A percentile compares a stretch with the other conserved stretches of the same genome.
Evolutionary conservation across 2,329 filamentous ascomycete species (phyloP).

Genomic region (Conoideocrella luteorostrata): DNA sequence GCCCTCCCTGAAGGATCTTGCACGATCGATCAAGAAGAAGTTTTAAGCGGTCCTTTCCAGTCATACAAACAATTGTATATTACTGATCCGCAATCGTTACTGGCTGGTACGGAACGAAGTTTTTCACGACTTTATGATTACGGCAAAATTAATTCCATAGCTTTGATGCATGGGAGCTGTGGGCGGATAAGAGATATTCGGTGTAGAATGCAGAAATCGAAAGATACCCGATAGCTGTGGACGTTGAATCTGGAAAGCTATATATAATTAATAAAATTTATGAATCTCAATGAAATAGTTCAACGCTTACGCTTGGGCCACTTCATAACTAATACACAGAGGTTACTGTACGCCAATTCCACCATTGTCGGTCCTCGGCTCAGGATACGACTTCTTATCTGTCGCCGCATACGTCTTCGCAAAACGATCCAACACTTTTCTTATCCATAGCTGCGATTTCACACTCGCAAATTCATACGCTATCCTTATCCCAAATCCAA

Average conservation of each 20-base stretch:
- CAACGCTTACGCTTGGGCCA: too few species aligned
- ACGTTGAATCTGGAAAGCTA: too few species aligned
- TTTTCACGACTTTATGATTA: slow-evolving; percentile 9
- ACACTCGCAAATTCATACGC: slow-evolving; percentile 31
- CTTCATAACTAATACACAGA: too few species aligned
- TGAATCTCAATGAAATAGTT: too few species aligned
- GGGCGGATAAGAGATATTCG: too few species aligned
- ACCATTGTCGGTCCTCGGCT: slow-evolving; percentile 15
- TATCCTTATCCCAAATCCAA: slow-evolving; percentile 31
- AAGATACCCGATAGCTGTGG: neutral
- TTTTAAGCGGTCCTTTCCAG: neutral
- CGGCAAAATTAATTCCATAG: neutral
- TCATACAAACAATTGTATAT: slow-evolving; percentile 8
- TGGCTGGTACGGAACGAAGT: slow-evolving; percentile 22
- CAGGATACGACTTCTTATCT: slow-evolving; percentile 21
- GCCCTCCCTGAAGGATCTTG: slow-evolving; percentile 37
- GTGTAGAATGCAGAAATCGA: neutral
- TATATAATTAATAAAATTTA: too few species aligned
- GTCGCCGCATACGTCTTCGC: slow-evolving; percentile 27
- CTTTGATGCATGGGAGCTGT: too few species aligned
- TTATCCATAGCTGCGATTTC: slow-evolving; percentile 28
- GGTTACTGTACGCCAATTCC: too few species aligned
- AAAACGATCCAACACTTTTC: slow-evolving; percentile 22
- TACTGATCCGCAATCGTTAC: slow-evolving; percentile 14
- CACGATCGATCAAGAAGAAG: slow-evolving; percentile 33